Evolutionary conservation across 129 eudicot genomes (phyloP).

Genomic region (Chrysanthemum makinoi): DNA sequence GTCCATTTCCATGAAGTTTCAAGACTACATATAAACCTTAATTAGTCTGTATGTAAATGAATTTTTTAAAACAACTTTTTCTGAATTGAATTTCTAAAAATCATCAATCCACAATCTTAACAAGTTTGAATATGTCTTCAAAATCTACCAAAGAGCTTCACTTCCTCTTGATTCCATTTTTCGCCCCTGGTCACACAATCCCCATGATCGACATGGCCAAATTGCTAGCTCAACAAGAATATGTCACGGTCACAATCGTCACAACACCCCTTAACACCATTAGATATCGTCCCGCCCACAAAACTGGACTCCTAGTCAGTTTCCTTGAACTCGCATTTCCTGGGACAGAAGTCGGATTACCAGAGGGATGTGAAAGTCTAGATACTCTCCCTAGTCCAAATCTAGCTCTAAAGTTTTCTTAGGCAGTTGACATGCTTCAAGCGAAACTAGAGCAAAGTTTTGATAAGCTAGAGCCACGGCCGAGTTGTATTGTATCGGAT

Average conservation of each 20-base stretch:
- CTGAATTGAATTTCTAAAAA: no score
- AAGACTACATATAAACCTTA: no score
- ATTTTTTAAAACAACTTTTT: no score
- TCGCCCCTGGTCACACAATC: background rate
- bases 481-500: constrained; percentile 42
- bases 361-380: constrained; percentile 54
- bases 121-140: background rate
- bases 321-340: constrained; percentile 8
- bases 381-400: constrained; percentile 40
- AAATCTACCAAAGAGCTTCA: constrained; percentile 26
- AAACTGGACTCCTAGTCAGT: background rate
- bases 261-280: background rate
- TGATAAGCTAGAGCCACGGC: constrained; percentile 34
- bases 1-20: no score
- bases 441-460: constrained; percentile 28
- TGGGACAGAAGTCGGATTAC: constrained; percentile 56
- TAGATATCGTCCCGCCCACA: background rate
- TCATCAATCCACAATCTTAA: no score
- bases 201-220: constrained; percentile 2
- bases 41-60: no score
- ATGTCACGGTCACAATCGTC: background rate
- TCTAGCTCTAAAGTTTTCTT: background rate
- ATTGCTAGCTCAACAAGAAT: background rate
- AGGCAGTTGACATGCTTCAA: constrained; percentile 27
- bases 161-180: constrained; percentile 45